Evolutionary conservation across 768 basidiomycete species (phyloP), one percentile per base, ranked within the genome.

Genomic region (Suillus hirtellus): DNA sequence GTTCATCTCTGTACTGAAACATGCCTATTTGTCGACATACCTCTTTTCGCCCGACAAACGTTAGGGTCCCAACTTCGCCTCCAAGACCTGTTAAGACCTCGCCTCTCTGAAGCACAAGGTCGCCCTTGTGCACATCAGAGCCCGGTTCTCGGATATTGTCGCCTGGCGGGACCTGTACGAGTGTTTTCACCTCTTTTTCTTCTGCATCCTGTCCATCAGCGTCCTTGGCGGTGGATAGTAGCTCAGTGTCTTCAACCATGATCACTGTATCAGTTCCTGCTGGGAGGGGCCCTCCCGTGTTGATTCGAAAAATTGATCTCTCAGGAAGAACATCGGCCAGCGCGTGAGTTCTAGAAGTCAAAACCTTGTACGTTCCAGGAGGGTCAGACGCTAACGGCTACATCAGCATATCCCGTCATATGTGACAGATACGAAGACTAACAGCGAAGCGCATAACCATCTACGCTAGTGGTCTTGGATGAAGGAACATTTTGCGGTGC

Each of bases 181-280:
- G 79, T 0, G 86, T 87, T 69, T 85, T 84, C 1, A 96, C 86
- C 64, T 87, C 83, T 31, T 80, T 78, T 73, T 96, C 93, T 70
- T 95, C 93, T 2, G 79, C 76, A 64, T 81, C 77, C 40, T 73
- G 67, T 19, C 77, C 76, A 21, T 77, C 72, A 3, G 70, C 68
- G 37, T 79, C 78, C 55, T 77, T 73, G 60, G 75, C 64, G 1
- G 84, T 82, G 2, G 85, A 85, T n/a, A 86, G 79, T 8, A 96
- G 80, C 62, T 85, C 83, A 0, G 94, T 96, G 72, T 96, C 94
- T 76, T 96, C 94, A 21, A 96, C 94, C 93, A 95, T 96, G 73
- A 96, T 88, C 2, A 95, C 88, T 0, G 92, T 78, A 70, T 95
- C 89, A 8, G 89, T 75, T 5, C 90, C 93, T 0, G 76, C 72